phyloP scores from a whole-genome alignment of 2,329 filamentous ascomycete species.

The Ophiostoma sp. region DNA sequence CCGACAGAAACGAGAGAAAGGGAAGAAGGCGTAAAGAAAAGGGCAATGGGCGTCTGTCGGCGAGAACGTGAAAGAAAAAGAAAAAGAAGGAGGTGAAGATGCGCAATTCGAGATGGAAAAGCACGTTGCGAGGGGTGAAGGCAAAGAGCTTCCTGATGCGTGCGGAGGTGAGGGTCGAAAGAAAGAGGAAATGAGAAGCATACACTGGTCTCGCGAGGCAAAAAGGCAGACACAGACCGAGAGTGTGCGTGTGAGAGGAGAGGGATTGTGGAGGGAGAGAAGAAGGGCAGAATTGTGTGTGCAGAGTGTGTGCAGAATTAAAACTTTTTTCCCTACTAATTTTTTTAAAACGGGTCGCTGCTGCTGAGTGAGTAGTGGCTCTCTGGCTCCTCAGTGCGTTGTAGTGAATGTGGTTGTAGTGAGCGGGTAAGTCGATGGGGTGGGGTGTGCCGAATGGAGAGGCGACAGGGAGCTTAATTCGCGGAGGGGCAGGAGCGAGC shows the following conservation, averaged over 20 bases:
- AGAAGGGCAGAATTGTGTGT: constrained; percentile 31
- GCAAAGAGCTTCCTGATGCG: not conserved
- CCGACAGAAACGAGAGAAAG: not conserved
- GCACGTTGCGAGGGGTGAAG: constrained; percentile 7
- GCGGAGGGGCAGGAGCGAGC: constrained; percentile 25
- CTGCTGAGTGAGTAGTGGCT: constrained; percentile 24
- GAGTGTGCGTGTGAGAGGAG: constrained; percentile 14
- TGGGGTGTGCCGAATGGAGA: constrained; percentile 20
- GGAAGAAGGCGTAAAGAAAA: not conserved
- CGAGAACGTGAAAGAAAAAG: not conserved
- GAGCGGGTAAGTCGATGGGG: constrained; percentile 16
- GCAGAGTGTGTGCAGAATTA: constrained; percentile 33
- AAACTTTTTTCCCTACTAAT: constrained; percentile 34
- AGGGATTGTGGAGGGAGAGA: constrained; percentile 23
- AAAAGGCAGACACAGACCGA: constrained; percentile 7
- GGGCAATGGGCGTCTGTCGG: not conserved
- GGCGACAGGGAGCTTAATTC: constrained; percentile 25
- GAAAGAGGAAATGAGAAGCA: not conserved
- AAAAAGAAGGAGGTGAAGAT: not conserved
- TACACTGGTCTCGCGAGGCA: constrained; percentile 15
- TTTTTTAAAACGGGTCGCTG: constrained; percentile 29
- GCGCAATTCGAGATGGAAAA: not conserved
- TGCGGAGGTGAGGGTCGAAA: constrained; percentile 17
- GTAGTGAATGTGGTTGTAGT: constrained; percentile 13
- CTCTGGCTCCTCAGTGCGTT: not conserved